phyloP scores from a whole-genome alignment of 2,329 filamentous ascomycete genomes.

The Sporothrix humicola region DNA sequence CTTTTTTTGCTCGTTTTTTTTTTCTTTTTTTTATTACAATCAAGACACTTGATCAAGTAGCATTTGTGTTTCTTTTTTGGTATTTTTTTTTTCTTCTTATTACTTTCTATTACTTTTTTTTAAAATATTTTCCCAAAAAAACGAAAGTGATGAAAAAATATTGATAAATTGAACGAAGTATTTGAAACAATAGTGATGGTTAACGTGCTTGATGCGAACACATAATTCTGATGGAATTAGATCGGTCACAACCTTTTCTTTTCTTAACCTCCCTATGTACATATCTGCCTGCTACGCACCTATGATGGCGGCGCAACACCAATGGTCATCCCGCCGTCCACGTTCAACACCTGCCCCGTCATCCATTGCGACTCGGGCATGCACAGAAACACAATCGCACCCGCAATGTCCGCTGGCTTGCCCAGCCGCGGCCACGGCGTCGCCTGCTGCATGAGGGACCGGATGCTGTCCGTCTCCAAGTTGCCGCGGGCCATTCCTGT shows the following conservation, averaged over 20 bases:
- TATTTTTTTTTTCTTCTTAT: background rate
- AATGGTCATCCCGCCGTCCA: background rate
- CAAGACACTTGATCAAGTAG: too few relatives aligned
- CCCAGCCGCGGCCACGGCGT: background rate
- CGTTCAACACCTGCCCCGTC: background rate
- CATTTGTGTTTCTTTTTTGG: background rate
- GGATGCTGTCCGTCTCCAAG: background rate
- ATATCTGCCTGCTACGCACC: background rate
- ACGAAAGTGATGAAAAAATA: too few relatives aligned
- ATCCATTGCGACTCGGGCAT: constrained; percentile 2
- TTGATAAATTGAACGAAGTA: too few relatives aligned
- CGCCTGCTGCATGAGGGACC: background rate
- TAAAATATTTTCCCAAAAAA: too few relatives aligned
- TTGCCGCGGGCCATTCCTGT: background rate
- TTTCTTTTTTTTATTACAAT: background rate
- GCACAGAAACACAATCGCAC: background rate
- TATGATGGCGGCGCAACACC: background rate
- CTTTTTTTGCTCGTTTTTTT: background rate
- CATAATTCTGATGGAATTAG: too few relatives aligned
- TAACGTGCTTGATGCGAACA: too few relatives aligned
- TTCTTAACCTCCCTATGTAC: background rate
- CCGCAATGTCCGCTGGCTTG: background rate
- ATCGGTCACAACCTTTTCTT: too few relatives aligned
- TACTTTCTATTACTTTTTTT: background rate
- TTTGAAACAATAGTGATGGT: too few relatives aligned